Percentiles rank a stretch among this genome's conserved stretches.
Conservation (phyloP, 2,329 filamentous ascomycete genomes). For the Grosmannia penicillata region DNA sequence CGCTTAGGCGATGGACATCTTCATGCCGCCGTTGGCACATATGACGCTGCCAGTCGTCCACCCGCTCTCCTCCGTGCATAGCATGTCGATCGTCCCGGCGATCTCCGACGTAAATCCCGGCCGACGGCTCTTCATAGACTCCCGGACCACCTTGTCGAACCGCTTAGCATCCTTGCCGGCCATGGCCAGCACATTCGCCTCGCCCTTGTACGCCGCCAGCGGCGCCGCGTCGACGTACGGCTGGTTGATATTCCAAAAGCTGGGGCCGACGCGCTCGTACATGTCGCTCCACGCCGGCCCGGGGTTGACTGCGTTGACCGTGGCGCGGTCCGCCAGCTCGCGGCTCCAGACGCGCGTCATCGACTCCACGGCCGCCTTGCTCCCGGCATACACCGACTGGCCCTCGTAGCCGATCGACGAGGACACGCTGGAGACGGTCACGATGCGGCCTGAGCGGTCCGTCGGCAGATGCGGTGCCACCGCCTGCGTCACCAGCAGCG, state of each 20-base stretch:
- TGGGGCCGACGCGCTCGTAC: neutral
- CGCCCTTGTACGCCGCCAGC: neutral
- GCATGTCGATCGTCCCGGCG: constrained; percentile 2
- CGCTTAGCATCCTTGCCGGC: neutral
- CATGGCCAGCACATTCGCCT: neutral
- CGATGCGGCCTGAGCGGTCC: constrained; percentile 41
- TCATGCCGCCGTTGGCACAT: constrained; percentile 4
- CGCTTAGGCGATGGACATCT: constrained; percentile 1
- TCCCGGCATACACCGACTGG: constrained; percentile 45
- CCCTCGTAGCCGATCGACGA: constrained; percentile 33
- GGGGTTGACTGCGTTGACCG: constrained; percentile 46
- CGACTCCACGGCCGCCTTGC: constrained; percentile 42
- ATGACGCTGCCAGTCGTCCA: constrained; percentile 4
- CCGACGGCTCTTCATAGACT: constrained; percentile 13
- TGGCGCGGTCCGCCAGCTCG: constrained; percentile 38
- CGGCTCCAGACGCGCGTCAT: constrained; percentile 49
- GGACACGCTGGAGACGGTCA: constrained; percentile 41
- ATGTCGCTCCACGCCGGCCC: constrained; percentile 22
- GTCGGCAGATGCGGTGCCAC: constrained; percentile 37
- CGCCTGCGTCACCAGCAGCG: constrained; percentile 38
- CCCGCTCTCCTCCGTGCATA: neutral
- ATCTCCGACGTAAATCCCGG: constrained; percentile 1
- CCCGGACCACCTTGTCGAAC: neutral
- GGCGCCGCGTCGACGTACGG: constrained; percentile 1
- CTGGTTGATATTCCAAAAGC: neutral